Base-by-base conservation (phyloP, 768 basidiomycete species). In the Lactarius sp. region DNA sequence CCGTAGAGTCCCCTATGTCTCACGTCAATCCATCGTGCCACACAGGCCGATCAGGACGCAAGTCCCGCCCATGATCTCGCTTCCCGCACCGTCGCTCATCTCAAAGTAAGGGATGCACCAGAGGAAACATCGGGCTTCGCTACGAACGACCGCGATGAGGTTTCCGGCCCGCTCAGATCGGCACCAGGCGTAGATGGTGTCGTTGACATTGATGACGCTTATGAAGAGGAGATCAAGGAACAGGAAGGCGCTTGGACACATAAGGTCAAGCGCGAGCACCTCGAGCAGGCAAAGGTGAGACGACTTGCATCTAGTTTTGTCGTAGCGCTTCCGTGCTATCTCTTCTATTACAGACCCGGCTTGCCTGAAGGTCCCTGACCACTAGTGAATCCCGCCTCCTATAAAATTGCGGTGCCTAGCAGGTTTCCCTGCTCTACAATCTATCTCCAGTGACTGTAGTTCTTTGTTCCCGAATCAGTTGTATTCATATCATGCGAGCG, bases 201-300 rank as follows among this genome's bases (percentile, higher is more conserved):
- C 41, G 52, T 57, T 33, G 60, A 66, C 44, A 46, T 67, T 20
- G 66, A 61, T n/a, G 65, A 68, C 58, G 18, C 53, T 31, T 68
- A 46, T 36, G 66, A 68, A 37, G 66, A 68, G 53, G 66, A 68
- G 52, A 50, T 68, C 10, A 61, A 66, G 16, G 58, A 68, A 47
- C 65, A 67, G 50, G 67, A 68, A 46, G 61, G 65, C 10, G 67
- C 60, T 27, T 68, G 67, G 67, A 62, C 60, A 7, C 67, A 66
- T 39, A 59, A 59, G 47, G 53, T 66, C 37, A 64, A 41, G 49
- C 62, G 62, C n/a, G 61, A 64, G 65, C 52, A 42, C 20, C 13
- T 53, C 20, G 56, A 64, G 16, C 49, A 33, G 1, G 10, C 46
- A 31, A 64, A 60, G 63, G 63, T 64, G 36, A 51, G 63, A 18